Evolutionary conservation across 129 eudicot species (phyloP).

Genomic region (Helianthus annuus): HanXRQr2.0-SUNRISE NC_035438.2:14507637-14508136

Average conservation of each 20-base stretch:
- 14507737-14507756: conserved; percentile 40
- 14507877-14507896: conserved; percentile 60
- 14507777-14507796: conserved; percentile 64
- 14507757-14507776: conserved; percentile 33
- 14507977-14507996: conserved; percentile 60
- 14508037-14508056: conserved; percentile 51
- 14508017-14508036: conserved; percentile 67
- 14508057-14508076: conserved; percentile 50
- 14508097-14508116: conserved; percentile 77
- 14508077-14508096: conserved; percentile 54
- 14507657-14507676: conserved; percentile 67
- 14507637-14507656: conserved; percentile 68
- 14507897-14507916: conserved; percentile 75
- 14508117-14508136: conserved; percentile 78
- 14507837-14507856: conserved; percentile 40
- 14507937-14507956: conserved; percentile 71
- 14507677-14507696: conserved; percentile 64
- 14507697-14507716: conserved; percentile 68
- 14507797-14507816: conserved; percentile 52
- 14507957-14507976: conserved; percentile 55
- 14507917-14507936: conserved; percentile 67
- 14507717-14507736: conserved; percentile 66
- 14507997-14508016: conserved; percentile 53
- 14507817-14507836: conserved; percentile 32
- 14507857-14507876: conserved; percentile 44